phyloP scores from a whole-genome alignment of 208 protist genomes.

The Blechomonas ayalai region DNA sequence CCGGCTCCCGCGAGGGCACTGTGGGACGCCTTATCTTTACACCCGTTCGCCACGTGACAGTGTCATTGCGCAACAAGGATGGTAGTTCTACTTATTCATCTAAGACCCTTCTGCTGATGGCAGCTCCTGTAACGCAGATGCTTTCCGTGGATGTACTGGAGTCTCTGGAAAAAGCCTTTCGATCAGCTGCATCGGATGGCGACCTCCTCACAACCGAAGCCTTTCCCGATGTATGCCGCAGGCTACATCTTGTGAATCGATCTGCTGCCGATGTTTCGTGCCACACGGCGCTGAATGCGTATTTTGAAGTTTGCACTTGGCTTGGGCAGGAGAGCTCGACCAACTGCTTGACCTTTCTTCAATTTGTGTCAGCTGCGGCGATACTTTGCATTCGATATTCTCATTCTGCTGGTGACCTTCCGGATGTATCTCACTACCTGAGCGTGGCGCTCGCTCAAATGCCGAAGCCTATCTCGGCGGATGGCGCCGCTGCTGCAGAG shows the following conservation, averaged over 20 bases:
- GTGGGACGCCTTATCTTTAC: slow-evolving; percentile 21
- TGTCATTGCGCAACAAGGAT: slow-evolving; percentile 20
- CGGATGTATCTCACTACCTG: slow-evolving; percentile 18
- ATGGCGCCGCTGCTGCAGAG: too few relatives aligned
- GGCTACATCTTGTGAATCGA: slow-evolving; percentile 8
- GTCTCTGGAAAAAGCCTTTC: slow-evolving; percentile 15
- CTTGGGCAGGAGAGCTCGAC: too few relatives aligned
- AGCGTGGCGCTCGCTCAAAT: slow-evolving; percentile 7
- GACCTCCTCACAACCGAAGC: slow-evolving; percentile 1
- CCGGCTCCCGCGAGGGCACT: background rate
- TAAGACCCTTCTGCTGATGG: slow-evolving; percentile 15
- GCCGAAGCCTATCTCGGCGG: background rate
- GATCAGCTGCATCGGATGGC: slow-evolving; percentile 1
- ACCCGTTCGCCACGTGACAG: slow-evolving; percentile 14
- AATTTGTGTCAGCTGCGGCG: slow-evolving; percentile 26
- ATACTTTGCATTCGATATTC: slow-evolving; percentile 14
- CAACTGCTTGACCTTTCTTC: too few relatives aligned
- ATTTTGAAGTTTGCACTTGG: too few relatives aligned
- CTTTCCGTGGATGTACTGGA: slow-evolving; percentile 11
- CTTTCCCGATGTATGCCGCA: slow-evolving; percentile 3
- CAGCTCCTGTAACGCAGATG: slow-evolving; percentile 7
- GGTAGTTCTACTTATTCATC: slow-evolving; percentile 15
- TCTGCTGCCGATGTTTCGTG: slow-evolving; percentile 2
- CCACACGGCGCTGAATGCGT: slow-evolving; percentile 10
- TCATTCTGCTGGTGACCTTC: slow-evolving; percentile 2